Conservation (phyloP, 2,329 filamentous ascomycete species). For the Aspergillus sp. region DNA sequence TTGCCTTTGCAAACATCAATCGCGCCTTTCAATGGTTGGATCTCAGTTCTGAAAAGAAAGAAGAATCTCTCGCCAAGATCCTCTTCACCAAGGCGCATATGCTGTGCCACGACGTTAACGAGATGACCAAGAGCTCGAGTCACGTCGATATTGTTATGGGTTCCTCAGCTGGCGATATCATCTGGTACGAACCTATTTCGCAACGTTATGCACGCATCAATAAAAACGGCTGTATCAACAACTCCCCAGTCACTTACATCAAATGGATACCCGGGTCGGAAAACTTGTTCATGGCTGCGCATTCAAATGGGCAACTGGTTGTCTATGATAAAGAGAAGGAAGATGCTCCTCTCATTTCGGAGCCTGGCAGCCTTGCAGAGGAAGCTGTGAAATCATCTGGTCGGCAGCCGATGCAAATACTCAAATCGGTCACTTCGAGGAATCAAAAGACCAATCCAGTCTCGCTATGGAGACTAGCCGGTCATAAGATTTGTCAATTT, state of each 20-base stretch:
- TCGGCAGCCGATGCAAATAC: slow-evolving; percentile 55
- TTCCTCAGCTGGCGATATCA: slow-evolving; percentile 92
- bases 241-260: slow-evolving; percentile 77
- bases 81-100: slow-evolving; percentile 95
- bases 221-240: slow-evolving; percentile 91
- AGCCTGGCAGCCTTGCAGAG: slow-evolving; percentile 38
- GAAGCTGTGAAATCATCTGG: slow-evolving; percentile 21
- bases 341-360: slow-evolving; percentile 69
- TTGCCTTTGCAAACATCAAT: slow-evolving; percentile 93
- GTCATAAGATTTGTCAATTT: slow-evolving; percentile 83
- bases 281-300: slow-evolving; percentile 82
- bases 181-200: slow-evolving; percentile 97
- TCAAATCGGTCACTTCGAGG: slow-evolving; percentile 87
- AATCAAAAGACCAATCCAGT: slow-evolving; percentile 93
- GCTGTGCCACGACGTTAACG: slow-evolving; percentile 87
- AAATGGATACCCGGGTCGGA: slow-evolving; percentile 93
- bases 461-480: slow-evolving; percentile 85
- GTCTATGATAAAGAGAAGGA: slow-evolving; percentile 98
- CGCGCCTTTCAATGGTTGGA: slow-evolving; percentile 95
- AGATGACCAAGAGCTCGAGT: slow-evolving; percentile 65
- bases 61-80: slow-evolving; percentile 90
- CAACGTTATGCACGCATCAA: slow-evolving; percentile 94
- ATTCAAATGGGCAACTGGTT: slow-evolving; percentile 83
- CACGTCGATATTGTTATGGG: slow-evolving; percentile 93
- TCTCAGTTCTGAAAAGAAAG: slow-evolving; percentile 61